Evolutionary conservation across 768 basidiomycete genomes (phyloP).

Genomic region (Mrakia hoshinonis): DNA sequence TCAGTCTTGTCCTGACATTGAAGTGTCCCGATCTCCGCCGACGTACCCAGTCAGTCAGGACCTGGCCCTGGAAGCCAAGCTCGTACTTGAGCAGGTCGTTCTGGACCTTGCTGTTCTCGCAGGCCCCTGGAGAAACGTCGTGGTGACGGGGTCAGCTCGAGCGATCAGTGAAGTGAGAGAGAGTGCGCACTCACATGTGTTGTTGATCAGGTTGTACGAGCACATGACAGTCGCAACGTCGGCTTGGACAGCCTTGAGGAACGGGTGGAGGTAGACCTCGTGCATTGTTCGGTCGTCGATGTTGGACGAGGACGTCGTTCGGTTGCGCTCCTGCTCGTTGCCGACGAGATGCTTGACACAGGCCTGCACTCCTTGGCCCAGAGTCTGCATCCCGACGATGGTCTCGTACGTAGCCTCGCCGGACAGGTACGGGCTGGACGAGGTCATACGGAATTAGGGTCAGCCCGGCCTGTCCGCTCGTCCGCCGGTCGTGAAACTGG

Average conservation of each 20-base stretch:
- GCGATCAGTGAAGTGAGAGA: too few species aligned
- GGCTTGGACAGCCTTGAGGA: slow-evolving; percentile 50
- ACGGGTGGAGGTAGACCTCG: slow-evolving; percentile 46
- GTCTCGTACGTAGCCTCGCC: slow-evolving; percentile 72
- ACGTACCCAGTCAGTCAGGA: slow-evolving; percentile 33
- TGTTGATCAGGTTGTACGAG: slow-evolving; percentile 42
- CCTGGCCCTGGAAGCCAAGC: slow-evolving; percentile 59
- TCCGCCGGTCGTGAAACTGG: too few species aligned
- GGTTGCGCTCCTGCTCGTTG: slow-evolving; percentile 40
- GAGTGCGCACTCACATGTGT: slow-evolving; percentile 65
- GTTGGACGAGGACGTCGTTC: slow-evolving; percentile 48
- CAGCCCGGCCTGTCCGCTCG: neutral
- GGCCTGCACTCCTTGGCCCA: slow-evolving; percentile 45
- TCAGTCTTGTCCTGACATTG: too few species aligned
- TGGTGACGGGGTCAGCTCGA: too few species aligned
- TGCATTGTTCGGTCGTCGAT: slow-evolving; percentile 73
- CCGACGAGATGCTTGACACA: slow-evolving; percentile 52
- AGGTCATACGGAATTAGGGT: too few species aligned
- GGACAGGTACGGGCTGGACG: slow-evolving; percentile 41
- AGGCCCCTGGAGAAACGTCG: neutral
- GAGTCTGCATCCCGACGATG: slow-evolving; percentile 45
- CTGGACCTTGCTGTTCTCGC: slow-evolving; percentile 52
- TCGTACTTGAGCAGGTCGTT: slow-evolving; percentile 67
- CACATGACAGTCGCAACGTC: slow-evolving; percentile 47
- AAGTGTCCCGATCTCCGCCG: too few species aligned